A percentile compares a stretch with the other conserved stretches of the same genome.
Evolutionary conservation across 2,329 filamentous ascomycete genomes (phyloP).

Genomic region (Leptographium wingfieldii): DNA sequence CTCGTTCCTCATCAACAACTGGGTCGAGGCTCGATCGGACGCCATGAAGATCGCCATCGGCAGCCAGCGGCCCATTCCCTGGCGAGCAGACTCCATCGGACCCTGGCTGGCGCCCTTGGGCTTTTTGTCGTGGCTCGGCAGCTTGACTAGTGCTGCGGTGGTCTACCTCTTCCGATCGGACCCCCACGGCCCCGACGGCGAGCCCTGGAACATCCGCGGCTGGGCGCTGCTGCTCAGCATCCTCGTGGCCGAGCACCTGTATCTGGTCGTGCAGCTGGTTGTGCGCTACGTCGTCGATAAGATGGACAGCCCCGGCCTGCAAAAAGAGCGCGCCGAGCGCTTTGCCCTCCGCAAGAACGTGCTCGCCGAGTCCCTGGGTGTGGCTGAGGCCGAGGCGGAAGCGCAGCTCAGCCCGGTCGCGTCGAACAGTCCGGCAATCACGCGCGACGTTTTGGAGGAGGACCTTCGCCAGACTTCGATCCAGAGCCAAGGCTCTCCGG

Average conservation of each 20-base stretch:
- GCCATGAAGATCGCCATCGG: constrained; percentile 82
- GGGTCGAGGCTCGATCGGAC: constrained; percentile 86
- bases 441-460: constrained; percentile 50
- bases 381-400: constrained; percentile 36
- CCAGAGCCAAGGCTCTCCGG: constrained; percentile 30
- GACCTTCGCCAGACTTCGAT: constrained; percentile 40
- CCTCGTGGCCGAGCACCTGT: constrained; percentile 79
- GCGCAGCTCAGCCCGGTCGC: constrained; percentile 18
- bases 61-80: constrained; percentile 79
- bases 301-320: constrained; percentile 73
- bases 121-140: constrained; percentile 90
- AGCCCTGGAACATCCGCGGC: constrained; percentile 56
- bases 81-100: constrained; percentile 85
- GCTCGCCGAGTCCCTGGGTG: constrained; percentile 58
- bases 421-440: constrained; percentile 30
- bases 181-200: constrained; percentile 50
- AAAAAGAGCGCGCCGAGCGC: constrained; percentile 72
- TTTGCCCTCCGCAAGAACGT: constrained; percentile 70
- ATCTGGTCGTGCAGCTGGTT: constrained; percentile 61
- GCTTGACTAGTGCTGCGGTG: constrained; percentile 72
- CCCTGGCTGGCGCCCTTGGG: constrained; percentile 79
- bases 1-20: constrained; percentile 89
- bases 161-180: constrained; percentile 78
- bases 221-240: constrained; percentile 76
- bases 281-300: constrained; percentile 65